Evolutionary conservation across 2,329 filamentous ascomycete species (phyloP), one percentile per base, ranked within the genome.

Genomic region (Pseudogymnoascus sp.): DNA sequence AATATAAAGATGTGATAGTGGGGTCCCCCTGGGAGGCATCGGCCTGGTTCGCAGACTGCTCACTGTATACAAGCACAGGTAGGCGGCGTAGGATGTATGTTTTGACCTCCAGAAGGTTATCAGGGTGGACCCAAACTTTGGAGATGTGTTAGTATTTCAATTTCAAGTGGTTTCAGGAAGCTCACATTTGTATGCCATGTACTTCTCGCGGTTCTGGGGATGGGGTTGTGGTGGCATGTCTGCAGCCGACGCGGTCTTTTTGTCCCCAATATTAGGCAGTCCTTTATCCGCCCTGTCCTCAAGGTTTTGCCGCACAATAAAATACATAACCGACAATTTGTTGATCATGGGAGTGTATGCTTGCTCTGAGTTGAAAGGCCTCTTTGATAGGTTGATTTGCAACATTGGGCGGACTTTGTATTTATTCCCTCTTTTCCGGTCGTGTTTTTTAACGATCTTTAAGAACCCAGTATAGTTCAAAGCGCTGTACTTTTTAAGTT

Each of bases 391-490:
- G 70, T 90, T 89, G 70, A 96, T 88, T 77, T 96, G 90, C 77
- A 97, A 87, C 79, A 97, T 87, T 28, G 94, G 92, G 23, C 91
- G 86, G 69, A 97, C 89, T 74, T 88, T 91, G 79, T 97, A 97
- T 62, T 86, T 83, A 68, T 86, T 83, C 63, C 92, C 92, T 68
- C 93, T 84, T 78, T 93, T 95, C 68, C 94, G 90, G 77, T 99
- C 94, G 77, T 99, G 94, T 79, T 99, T 99, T 85, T 99, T 99
- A 63, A 92, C 92, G 59, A 96, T 96, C 81, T 99, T 99, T 73
- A 97, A 83, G 77, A 97, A 96, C 59, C 92, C 94, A 5, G 94
- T 96, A 76, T 97, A 99, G 78, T 99, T 99, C 78, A 97, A 88
- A 67, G 88, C 90, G 76, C 91, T 94, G 78, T 94, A 99, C 75